A percentile compares a stretch with the other conserved stretches of the same genome.
Evolutionary conservation across 208 protist species (phyloP).

Genomic region (Trichomonas vaginalis): DNA sequence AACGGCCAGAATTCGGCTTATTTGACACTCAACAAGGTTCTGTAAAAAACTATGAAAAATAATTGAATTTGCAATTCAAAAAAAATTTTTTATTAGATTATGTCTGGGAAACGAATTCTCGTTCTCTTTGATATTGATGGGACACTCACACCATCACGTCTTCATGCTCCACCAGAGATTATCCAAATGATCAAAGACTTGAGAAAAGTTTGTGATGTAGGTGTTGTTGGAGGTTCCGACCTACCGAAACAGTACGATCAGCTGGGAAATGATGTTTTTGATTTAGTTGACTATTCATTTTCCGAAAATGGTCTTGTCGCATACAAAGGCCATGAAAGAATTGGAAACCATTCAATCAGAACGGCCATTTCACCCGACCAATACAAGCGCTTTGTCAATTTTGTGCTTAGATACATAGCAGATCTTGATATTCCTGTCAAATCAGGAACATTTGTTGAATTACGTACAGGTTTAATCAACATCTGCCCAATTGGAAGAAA

Average conservation of each 20-base stretch:
- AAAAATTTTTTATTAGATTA: too few relatives aligned
- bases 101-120: neutral
- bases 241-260: slow-evolving; percentile 88
- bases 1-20: too few relatives aligned
- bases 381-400: slow-evolving; percentile 78
- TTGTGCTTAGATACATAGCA: slow-evolving; percentile 67
- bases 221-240: slow-evolving; percentile 94
- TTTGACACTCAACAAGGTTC: too few relatives aligned
- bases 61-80: too few relatives aligned
- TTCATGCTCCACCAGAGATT: slow-evolving; percentile 57
- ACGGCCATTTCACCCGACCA: slow-evolving; percentile 63
- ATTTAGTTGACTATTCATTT: slow-evolving; percentile 87
- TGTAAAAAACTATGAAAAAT: too few relatives aligned
- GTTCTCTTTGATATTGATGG: slow-evolving; percentile 61
- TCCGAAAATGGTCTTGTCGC: slow-evolving; percentile 80
- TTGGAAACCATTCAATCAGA: slow-evolving; percentile 4
- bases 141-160: slow-evolving; percentile 49
- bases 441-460: slow-evolving; percentile 94
- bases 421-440: slow-evolving; percentile 89
- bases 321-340: slow-evolving; percentile 28
- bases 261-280: slow-evolving; percentile 50
- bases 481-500: slow-evolving; percentile 94
- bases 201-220: slow-evolving; percentile 63
- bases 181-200: slow-evolving; percentile 56
- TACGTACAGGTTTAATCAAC: slow-evolving; percentile 96